Conservation (phyloP, 495 filamentous ascomycete species). For the Cercophora newfieldiana region DNA sequence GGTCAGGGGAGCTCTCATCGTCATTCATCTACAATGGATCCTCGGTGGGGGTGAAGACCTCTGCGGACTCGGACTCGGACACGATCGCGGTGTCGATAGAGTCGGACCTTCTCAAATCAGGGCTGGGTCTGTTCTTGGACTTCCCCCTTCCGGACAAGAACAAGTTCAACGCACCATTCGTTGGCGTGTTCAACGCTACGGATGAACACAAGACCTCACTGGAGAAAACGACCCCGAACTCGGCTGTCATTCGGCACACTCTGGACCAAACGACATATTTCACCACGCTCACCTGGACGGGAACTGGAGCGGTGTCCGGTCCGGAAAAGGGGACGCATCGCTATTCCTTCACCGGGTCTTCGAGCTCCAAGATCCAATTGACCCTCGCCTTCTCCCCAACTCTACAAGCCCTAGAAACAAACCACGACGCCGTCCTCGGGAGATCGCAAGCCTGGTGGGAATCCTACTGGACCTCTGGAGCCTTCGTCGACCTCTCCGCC, state of each 20-base stretch:
- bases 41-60: slow-evolving; percentile 45
- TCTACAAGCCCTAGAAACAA: not conserved
- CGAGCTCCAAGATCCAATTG: slow-evolving; percentile 28
- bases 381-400: slow-evolving; percentile 37
- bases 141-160: slow-evolving; percentile 50
- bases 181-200: slow-evolving; percentile 49
- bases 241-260: slow-evolving; percentile 46
- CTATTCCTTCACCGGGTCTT: slow-evolving; percentile 41
- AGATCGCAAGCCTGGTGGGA: slow-evolving; percentile 39
- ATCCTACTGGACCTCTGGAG: slow-evolving; percentile 46
- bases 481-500: slow-evolving; percentile 49
- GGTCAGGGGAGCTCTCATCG: slow-evolving; percentile 48
- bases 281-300: slow-evolving; percentile 41
- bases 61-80: slow-evolving; percentile 48
- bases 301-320: slow-evolving; percentile 35
- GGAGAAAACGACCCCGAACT: slow-evolving; percentile 20
- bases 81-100: slow-evolving; percentile 47
- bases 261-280: slow-evolving; percentile 49
- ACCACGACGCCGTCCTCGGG: not conserved
- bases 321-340: slow-evolving; percentile 42
- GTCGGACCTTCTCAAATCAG: slow-evolving; percentile 39
- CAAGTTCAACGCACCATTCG: slow-evolving; percentile 51
- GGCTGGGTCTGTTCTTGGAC: slow-evolving; percentile 52
- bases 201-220: slow-evolving; percentile 45
- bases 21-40: slow-evolving; percentile 45